Evolutionary conservation across 2,329 filamentous ascomycete genomes (phyloP).

Genomic region (Huntiella moniliformis): DNA sequence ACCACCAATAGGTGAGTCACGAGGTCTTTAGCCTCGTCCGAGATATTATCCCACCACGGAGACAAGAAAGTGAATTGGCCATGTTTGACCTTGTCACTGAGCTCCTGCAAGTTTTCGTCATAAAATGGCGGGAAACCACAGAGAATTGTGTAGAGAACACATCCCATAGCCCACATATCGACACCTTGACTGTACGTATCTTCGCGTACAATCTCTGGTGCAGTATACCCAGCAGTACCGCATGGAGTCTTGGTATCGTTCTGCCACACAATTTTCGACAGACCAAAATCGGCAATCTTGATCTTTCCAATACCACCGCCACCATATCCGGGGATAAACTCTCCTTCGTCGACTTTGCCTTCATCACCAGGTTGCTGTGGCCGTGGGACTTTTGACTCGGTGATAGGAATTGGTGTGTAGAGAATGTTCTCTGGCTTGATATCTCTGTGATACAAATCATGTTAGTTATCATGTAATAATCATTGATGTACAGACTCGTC

Average conservation of each 20-base stretch:
- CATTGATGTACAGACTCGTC: constrained; percentile 17
- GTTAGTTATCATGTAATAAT: too few species aligned
- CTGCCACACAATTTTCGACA: constrained; percentile 97
- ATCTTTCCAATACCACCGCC: constrained; percentile 82
- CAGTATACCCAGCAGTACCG: constrained; percentile 93
- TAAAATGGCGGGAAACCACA: constrained; percentile 98
- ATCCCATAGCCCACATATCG: constrained; percentile 97
- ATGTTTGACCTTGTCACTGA: constrained; percentile 92
- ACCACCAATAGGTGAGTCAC: constrained; percentile 87
- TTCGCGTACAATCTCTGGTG: constrained; percentile 96
- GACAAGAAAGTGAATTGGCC: constrained; percentile 96
- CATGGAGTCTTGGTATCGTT: constrained; percentile 98
- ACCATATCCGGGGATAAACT: constrained; percentile 67
- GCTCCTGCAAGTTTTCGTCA: constrained; percentile 89
- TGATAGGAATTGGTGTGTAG: constrained; percentile 69
- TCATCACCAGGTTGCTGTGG: constrained; percentile 77
- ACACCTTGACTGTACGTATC: constrained; percentile 97
- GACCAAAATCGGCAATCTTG: constrained; percentile 94
- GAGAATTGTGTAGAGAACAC: constrained; percentile 87
- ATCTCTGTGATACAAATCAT: constrained; percentile 37
- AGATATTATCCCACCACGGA: constrained; percentile 99
- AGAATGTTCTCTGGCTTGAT: constrained; percentile 97
- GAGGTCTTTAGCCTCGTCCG: constrained; percentile 80
- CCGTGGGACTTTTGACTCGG: constrained; percentile 64
- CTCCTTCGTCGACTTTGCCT: constrained; percentile 91